Percentiles rank a stretch among this genome's conserved stretches.
Conservation (phyloP, 805 yeast genomes). For the Metschnikowia arizonensis region DNA sequence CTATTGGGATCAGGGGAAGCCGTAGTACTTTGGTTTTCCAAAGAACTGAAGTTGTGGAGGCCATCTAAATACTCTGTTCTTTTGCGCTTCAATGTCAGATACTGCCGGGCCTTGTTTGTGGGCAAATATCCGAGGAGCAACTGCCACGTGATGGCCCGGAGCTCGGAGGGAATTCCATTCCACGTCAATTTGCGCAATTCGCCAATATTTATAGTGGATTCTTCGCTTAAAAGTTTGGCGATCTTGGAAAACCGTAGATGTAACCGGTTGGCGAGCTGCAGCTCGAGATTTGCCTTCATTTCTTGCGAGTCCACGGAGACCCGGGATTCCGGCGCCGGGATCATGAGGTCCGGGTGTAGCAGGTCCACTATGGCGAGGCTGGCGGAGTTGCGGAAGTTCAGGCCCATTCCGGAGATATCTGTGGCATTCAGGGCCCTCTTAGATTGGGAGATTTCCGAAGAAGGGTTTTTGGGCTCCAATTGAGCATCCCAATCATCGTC, state of each 20-base stretch:
- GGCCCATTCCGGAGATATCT: background rate
- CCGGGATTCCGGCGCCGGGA: slow-evolving; percentile 19
- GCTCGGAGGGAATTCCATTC: slow-evolving; percentile 86
- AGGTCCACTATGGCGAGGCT: slow-evolving; percentile 31
- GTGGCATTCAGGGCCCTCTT: background rate
- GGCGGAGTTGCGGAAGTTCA: slow-evolving; percentile 15
- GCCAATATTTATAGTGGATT: slow-evolving; percentile 55
- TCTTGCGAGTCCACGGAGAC: slow-evolving; percentile 35
- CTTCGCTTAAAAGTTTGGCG: slow-evolving; percentile 51
- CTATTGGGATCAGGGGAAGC: slow-evolving; percentile 10
- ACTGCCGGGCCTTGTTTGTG: slow-evolving; percentile 73
- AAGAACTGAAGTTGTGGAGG: slow-evolving; percentile 55
- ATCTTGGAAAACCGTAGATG: slow-evolving; percentile 64
- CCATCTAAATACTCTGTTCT: slow-evolving; percentile 84
- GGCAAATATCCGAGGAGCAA: slow-evolving; percentile 86
- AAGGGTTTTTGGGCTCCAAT: slow-evolving; percentile 35
- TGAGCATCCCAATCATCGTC: slow-evolving; percentile 92
- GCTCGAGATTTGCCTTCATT: slow-evolving; percentile 41
- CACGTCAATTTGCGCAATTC: slow-evolving; percentile 79
- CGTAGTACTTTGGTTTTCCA: slow-evolving; percentile 13
- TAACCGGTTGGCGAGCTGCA: slow-evolving; percentile 54
- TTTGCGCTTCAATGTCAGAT: slow-evolving; percentile 65
- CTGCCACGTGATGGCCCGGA: slow-evolving; percentile 88
- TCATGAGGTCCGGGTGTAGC: slow-evolving; percentile 35
- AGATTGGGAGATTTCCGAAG: slow-evolving; percentile 2